Percentiles rank a stretch among this genome's conserved stretches.
These are phyloP conservation scores for Curvularia eragrostidis DNA, from an alignment of 2,329 filamentous ascomycete species.

Conservation along the genomic window DNA sequence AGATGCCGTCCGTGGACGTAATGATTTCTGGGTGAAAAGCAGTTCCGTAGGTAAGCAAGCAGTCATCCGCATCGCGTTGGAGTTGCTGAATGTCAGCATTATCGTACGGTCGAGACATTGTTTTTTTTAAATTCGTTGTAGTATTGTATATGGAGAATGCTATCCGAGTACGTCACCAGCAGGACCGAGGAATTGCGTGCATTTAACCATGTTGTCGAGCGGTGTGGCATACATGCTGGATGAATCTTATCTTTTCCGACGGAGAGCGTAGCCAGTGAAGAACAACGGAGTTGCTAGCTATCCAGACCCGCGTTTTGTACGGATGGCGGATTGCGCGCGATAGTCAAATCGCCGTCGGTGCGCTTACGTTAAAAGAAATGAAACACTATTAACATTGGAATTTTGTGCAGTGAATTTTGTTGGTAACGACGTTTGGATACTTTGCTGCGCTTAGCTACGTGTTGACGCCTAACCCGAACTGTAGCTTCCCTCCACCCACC, in stretches of 20 bases:
- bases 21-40: conserved; percentile 42
- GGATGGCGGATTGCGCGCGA: background rate
- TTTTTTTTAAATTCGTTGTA: background rate
- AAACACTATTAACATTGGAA: background rate
- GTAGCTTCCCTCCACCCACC: conserved; percentile 1
- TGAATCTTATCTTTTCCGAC: conserved; percentile 10
- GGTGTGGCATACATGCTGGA: background rate
- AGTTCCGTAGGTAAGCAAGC: conserved; percentile 33
- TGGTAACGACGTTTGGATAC: background rate
- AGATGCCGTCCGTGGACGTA: conserved; percentile 35
- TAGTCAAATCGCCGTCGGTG: background rate
- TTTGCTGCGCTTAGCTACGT: background rate
- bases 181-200: background rate
- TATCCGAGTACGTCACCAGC: no score
- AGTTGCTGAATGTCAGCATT: conserved; percentile 24
- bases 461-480: background rate
- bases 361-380: background rate
- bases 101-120: conserved; percentile 28
- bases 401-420: background rate
- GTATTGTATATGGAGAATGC: no score
- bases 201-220: background rate
- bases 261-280: conserved; percentile 5
- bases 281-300: background rate
- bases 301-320: conserved; percentile 1
- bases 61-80: conserved; percentile 30